Evolutionary conservation across 2,329 filamentous ascomycete genomes (phyloP).

Genomic region (Cladosporium sp.): DNA sequence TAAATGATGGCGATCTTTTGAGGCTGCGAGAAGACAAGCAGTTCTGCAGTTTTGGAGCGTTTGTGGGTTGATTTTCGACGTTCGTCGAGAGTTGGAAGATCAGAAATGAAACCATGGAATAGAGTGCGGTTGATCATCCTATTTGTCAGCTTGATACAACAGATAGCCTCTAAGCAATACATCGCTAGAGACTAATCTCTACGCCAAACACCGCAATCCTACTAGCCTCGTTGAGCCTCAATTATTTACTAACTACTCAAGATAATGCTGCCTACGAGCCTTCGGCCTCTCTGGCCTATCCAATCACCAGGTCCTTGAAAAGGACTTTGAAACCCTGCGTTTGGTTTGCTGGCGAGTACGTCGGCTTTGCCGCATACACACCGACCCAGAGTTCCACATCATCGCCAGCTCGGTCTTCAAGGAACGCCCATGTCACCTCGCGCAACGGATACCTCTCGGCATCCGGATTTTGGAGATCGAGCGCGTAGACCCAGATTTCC

Average conservation of each 20-base stretch:
- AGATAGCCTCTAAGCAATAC: no score
- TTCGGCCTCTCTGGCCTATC: neutral
- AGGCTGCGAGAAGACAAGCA: neutral
- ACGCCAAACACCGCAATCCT: no score
- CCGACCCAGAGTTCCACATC: constrained; percentile 62
- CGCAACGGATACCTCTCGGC: constrained; percentile 61
- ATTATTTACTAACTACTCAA: no score
- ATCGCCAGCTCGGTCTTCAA: constrained; percentile 55
- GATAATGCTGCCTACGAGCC: neutral
- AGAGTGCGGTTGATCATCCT: neutral
- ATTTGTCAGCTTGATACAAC: neutral
- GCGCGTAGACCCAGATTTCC: constrained; percentile 68
- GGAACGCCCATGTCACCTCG: constrained; percentile 69
- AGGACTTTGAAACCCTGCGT: constrained; percentile 57
- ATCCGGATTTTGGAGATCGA: constrained; percentile 13
- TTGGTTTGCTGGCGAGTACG: constrained; percentile 51
- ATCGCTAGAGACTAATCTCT: no score
- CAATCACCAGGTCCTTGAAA: constrained; percentile 27
- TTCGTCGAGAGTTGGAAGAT: neutral
- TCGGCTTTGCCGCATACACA: constrained; percentile 58
- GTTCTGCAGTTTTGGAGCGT: neutral
- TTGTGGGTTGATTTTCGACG: neutral
- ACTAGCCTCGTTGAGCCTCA: no score
- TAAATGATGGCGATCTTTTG: neutral
- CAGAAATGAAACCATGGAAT: neutral